Percentiles rank a stretch among this genome's conserved stretches.
Conservation (phyloP, 2,329 filamentous ascomycete species). For the Alternaria triticimaculans region DNA sequence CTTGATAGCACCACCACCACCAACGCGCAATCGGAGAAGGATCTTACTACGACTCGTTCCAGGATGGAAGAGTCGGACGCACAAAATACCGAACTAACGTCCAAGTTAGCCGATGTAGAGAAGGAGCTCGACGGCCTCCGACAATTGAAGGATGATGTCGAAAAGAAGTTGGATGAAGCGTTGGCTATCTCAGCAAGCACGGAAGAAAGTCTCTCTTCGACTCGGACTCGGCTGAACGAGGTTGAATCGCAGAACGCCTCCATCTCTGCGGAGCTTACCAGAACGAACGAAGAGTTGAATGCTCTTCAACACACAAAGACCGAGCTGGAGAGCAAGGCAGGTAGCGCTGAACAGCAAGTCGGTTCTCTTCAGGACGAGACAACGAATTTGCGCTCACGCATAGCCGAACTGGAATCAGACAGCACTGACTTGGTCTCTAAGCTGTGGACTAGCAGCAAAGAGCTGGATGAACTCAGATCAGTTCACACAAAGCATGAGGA, state of each 20-base stretch:
- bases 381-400: conserved; percentile 17
- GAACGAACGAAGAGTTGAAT: conserved; percentile 14
- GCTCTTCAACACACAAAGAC: conserved; percentile 18
- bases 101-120: conserved; percentile 10
- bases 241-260: conserved; percentile 14
- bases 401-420: conserved; percentile 24
- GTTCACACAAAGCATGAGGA: conserved; percentile 20
- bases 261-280: conserved; percentile 1
- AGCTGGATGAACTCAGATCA: conserved; percentile 19
- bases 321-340: conserved; percentile 17
- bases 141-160: conserved; percentile 18
- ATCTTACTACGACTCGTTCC: conserved; percentile 21
- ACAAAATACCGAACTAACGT: conserved; percentile 20
- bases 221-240: conserved; percentile 14
- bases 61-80: conserved; percentile 16
- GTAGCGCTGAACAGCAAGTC: conserved; percentile 9
- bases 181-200: neutral
- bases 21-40: conserved; percentile 25
- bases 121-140: conserved; percentile 23
- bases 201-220: conserved; percentile 15
- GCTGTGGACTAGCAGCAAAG: conserved; percentile 18
- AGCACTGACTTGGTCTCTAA: conserved; percentile 26
- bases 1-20: conserved; percentile 9
- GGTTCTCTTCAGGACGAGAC: conserved; percentile 24
- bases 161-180: conserved; percentile 15